Evolutionary conservation across 805 yeast species (phyloP), one percentile per base, ranked within the genome.

Genomic region (Spathaspora boniae): DNA sequence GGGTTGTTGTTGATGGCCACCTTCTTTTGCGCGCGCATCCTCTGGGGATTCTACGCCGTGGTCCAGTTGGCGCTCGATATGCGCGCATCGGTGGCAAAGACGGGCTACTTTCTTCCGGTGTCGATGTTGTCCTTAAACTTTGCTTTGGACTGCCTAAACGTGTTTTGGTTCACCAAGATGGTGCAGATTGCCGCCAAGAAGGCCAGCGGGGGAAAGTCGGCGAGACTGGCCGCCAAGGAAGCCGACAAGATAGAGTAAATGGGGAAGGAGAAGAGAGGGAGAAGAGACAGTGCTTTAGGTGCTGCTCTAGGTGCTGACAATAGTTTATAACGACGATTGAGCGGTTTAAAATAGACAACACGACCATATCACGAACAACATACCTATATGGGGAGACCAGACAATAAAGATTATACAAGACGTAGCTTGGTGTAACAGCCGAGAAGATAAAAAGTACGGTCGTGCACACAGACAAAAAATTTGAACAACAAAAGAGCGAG

Each of bases 111-210:
- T 48, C 56, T 78, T 30, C 74, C 88, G 0, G 31, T 62, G 3
- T 36, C 71, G 2, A 70, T 83, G 15, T 62, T 86, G 42, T 41
- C 53, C 0, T 59, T 86, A 41, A 88, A 89, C 59, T 27, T 78
- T 12, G 62, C 76, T 4, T 72, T 93, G 47, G 78, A 86, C 49
- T 40, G 60, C 2, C 70, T 93, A 51, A 93, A 93, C 57, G 53
- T 86, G 19, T 70, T 70, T 48, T 93, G 99, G 99, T 89, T 93
- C 63, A 58, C 66, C 34, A 89, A 86, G 60, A 93, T 93, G 98
- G 51, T 89, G 9, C 53, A 52, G 25, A 75, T 87, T 37, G 95
- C 94, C n/a, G 58, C 51, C 33, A 79, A 77, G 60, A 72, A 78
- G 65, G 36, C 47, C 12, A 14, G 12, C 4, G 45, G 43, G 8